Evolutionary conservation across 306 rosid genomes (phyloP).

Genomic region (Lupinus albus): DNA sequence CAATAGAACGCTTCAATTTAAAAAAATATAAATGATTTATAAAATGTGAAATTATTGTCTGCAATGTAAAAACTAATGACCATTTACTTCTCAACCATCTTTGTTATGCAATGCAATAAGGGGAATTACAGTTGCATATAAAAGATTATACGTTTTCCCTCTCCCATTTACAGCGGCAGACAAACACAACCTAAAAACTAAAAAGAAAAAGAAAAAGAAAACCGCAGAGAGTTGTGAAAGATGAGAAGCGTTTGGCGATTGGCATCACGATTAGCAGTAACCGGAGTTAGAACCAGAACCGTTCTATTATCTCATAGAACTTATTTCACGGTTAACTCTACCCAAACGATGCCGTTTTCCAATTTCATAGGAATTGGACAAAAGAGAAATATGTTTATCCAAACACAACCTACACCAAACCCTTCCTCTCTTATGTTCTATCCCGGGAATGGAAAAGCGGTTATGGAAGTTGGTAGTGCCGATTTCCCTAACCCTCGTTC

Average conservation of each 20-base stretch:
- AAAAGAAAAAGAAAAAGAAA: no score
- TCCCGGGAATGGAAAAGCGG: slow-evolving; percentile 41
- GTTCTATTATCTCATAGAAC: background rate
- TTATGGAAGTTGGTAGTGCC: slow-evolving; percentile 94
- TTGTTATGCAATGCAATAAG: no score
- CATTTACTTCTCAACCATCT: no score
- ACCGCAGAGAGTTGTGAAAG: no score
- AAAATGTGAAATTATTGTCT: no score
- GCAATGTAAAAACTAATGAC: no score
- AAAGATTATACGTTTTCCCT: no score
- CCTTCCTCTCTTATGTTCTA: slow-evolving; percentile 47
- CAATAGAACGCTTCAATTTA: no score
- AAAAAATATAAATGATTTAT: no score
- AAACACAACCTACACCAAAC: slow-evolving; percentile 47
- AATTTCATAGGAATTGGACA: slow-evolving; percentile 20
- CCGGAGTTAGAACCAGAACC: background rate
- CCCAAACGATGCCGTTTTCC: background rate
- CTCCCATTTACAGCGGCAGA: no score
- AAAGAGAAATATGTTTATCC: slow-evolving; percentile 45
- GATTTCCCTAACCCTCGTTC: slow-evolving; percentile 90
- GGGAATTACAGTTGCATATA: no score
- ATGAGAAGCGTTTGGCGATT: background rate
- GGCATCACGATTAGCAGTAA: background rate
- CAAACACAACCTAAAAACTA: no score
- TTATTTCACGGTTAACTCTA: background rate